Conservation (phyloP, 192 early-diverging fungal species). For the Piromyces finnis region DNA sequence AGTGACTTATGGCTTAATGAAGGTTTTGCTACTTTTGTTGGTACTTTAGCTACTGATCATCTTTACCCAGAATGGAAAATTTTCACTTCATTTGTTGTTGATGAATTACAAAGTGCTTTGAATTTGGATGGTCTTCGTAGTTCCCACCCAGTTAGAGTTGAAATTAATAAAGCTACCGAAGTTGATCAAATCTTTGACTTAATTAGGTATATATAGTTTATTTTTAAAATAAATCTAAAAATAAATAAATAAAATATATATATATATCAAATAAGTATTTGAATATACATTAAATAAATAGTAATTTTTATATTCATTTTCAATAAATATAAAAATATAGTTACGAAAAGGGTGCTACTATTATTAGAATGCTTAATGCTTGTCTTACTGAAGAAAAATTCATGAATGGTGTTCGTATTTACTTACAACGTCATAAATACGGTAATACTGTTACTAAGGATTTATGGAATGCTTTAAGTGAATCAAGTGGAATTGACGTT, state of each 20-base stretch:
- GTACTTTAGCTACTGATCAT: constrained; percentile 68
- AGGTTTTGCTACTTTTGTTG: constrained; percentile 94
- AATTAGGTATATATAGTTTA: background rate
- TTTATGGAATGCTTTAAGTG: constrained; percentile 68
- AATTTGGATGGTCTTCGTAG: constrained; percentile 64
- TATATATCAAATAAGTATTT: too few species aligned
- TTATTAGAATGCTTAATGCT: constrained; percentile 82
- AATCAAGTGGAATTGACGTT: constrained; percentile 65
- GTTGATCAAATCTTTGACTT: constrained; percentile 88
- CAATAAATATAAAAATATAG: background rate
- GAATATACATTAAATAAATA: too few species aligned
- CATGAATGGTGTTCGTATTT: constrained; percentile 40
- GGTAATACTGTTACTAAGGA: constrained; percentile 72
- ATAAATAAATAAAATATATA: too few species aligned
- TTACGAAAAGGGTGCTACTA: constrained; percentile 74
- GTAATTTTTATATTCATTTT: too few species aligned
- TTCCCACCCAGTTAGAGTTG: constrained; percentile 84
- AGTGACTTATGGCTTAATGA: constrained; percentile 89
- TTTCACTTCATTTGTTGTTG: constrained; percentile 72
- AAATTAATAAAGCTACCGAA: constrained; percentile 62
- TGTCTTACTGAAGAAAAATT: constrained; percentile 51
- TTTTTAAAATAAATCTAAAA: too few species aligned
- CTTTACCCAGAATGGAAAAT: constrained; percentile 89
- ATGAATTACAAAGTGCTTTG: constrained; percentile 59
- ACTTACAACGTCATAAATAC: constrained; percentile 69